Evolutionary conservation across 495 filamentous ascomycete species (phyloP).

Genomic region (Xylaria intraflava): DNA sequence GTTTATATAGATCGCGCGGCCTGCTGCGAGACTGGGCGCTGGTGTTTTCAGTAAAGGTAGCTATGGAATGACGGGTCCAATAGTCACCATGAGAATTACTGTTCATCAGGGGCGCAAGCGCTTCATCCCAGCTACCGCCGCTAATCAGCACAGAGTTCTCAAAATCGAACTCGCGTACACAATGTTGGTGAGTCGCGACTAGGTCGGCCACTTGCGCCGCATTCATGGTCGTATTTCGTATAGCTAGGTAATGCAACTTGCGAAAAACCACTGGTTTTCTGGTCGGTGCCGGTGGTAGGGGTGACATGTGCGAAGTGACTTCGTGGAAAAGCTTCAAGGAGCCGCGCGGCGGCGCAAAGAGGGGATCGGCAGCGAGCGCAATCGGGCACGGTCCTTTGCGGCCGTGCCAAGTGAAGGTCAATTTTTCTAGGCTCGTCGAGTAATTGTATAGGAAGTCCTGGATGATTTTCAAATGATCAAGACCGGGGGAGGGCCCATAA

Average conservation of each 20-base stretch:
- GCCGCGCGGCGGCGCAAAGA: slow-evolving; percentile 48
- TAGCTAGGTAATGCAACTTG: slow-evolving; percentile 52
- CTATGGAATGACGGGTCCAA: slow-evolving; percentile 39
- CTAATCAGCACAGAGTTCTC: slow-evolving; percentile 57
- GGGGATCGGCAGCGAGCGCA: slow-evolving; percentile 55
- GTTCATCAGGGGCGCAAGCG: slow-evolving; percentile 56
- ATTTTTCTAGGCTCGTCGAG: slow-evolving; percentile 50
- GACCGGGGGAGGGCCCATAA: slow-evolving; percentile 42
- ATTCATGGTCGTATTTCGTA: slow-evolving; percentile 61
- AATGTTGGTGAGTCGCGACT: slow-evolving; percentile 52
- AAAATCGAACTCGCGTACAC: slow-evolving; percentile 65
- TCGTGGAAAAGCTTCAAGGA: slow-evolving; percentile 47
- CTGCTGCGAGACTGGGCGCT: neutral
- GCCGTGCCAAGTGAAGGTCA: slow-evolving; percentile 67
- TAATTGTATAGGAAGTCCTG: slow-evolving; percentile 65
- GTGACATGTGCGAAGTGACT: slow-evolving; percentile 48
- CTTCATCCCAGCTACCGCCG: slow-evolving; percentile 66
- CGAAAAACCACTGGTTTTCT: slow-evolving; percentile 50
- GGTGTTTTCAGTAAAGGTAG: slow-evolving; percentile 18
- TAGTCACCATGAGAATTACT: slow-evolving; percentile 21
- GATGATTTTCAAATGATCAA: slow-evolving; percentile 68
- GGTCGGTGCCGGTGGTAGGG: slow-evolving; percentile 37
- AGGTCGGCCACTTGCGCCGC: slow-evolving; percentile 58
- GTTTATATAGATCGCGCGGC: neutral
- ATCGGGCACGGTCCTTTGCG: slow-evolving; percentile 60